phyloP scores from a whole-genome alignment of 2,329 filamentous ascomycete species.

The Penicillium crustosum region DNA sequence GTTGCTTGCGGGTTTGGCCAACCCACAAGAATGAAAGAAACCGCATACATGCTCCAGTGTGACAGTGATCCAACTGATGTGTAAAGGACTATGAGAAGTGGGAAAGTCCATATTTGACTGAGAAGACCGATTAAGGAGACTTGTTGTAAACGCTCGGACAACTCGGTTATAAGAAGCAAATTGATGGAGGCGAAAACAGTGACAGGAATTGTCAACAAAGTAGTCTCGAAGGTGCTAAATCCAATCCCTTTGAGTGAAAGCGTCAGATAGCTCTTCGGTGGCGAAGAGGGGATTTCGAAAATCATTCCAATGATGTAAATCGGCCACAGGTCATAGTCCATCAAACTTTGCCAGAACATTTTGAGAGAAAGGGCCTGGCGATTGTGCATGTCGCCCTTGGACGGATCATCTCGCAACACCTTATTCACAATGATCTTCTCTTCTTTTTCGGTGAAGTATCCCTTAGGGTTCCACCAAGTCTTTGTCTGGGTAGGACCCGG shows the following conservation, averaged over 20 bases:
- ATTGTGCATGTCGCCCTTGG: constrained; percentile 39
- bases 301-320: constrained; percentile 38
- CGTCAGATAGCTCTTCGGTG: constrained; percentile 49
- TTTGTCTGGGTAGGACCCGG: constrained; percentile 47
- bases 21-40: constrained; percentile 29
- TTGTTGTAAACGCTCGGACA: constrained; percentile 41
- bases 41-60: constrained; percentile 46
- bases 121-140: constrained; percentile 48
- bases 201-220: constrained; percentile 33
- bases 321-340: constrained; percentile 42
- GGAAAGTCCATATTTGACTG: constrained; percentile 54
- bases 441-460: constrained; percentile 63
- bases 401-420: constrained; percentile 49
- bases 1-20: constrained; percentile 43
- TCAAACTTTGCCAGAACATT: constrained; percentile 35
- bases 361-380: constrained; percentile 34
- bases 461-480: constrained; percentile 57
- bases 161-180: constrained; percentile 26
- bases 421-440: constrained; percentile 64
- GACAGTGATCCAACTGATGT: constrained; percentile 35
- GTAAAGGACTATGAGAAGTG: constrained; percentile 49
- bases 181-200: constrained; percentile 46
- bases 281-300: constrained; percentile 43
- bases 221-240: constrained; percentile 25
- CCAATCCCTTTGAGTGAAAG: constrained; percentile 21